Base-by-base conservation (phyloP, 768 basidiomycete genomes). In the Panaeolus cyanescens region DNA sequence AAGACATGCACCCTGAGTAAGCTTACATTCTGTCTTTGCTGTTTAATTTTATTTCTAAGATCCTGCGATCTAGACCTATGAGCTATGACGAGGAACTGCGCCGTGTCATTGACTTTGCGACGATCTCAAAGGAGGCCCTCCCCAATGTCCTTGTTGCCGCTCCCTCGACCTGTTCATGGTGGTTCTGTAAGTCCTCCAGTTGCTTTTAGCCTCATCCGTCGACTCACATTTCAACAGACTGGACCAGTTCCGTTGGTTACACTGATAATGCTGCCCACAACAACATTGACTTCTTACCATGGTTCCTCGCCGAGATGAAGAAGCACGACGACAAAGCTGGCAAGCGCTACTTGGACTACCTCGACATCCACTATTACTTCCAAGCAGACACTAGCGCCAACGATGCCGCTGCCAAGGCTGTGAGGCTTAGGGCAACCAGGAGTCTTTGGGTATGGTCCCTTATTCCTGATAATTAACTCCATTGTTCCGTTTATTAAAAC, bases 351-450 rank as follows among this genome's bases (percentile, higher is more conserved):
- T 70, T 85, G 19, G 83, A 85, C 65, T 83, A 78, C 67, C 79
- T 85, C 56, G 83, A 84, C 65, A 78, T 85, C 60, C 83, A 85
- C 63, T 85, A 84, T 65, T 85, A 85, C 72, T 84, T 78, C 77
- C 75, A 75, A 54, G 64, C 81, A 9, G 83, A 84, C 62, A 82
- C 81, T 6, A 83, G 81, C 58, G 79, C 82, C 19, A 80, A 82
- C 63, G 79, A 84, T 65, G 81, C 65, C 45, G 76, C 80, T 32
- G 80, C 83, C 5, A 80, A 83, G 67, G 83, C 83, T 20, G 70
- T 83, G 36, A 74, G 83, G 8, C 68, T 85, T 55, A 74, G 83
- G 40, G 74, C 76, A 71, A 80, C 83, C 30, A 77, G 83, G 19
- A 81, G 80, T 60, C 72, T 81, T 36, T 85, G 83, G 83, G 81